Conservation (phyloP, 345 rosid species). For the Eucalyptus guilfoylei region DNA sequence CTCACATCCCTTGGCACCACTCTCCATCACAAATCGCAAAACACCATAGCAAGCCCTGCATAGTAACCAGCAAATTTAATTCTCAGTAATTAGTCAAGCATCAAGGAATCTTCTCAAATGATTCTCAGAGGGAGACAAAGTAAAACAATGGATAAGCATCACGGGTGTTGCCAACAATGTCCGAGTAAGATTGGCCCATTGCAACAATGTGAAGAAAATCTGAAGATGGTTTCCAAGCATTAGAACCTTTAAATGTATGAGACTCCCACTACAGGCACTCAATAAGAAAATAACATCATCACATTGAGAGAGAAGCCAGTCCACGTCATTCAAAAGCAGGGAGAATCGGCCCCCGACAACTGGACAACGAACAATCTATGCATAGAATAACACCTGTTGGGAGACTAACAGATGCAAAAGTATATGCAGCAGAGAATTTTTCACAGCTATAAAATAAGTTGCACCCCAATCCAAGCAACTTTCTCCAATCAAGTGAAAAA, state of each 20-base stretch:
- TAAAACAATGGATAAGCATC: background rate
- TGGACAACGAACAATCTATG: background rate
- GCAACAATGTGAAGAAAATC: background rate
- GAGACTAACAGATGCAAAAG: background rate
- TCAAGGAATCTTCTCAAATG: background rate
- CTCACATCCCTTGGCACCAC: slow-evolving; percentile 39
- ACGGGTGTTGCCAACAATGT: background rate
- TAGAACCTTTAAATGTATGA: background rate
- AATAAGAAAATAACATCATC: background rate
- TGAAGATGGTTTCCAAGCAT: background rate
- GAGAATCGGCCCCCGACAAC: background rate
- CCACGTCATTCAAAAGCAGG: background rate
- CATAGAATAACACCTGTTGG: background rate
- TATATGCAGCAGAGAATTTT: background rate
- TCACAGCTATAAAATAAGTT: background rate
- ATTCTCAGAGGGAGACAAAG: background rate
- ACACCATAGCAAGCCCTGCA: slow-evolving; percentile 37
- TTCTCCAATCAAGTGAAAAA: background rate
- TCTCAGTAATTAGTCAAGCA: background rate
- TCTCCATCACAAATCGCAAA: slow-evolving; percentile 27
- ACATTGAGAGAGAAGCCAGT: background rate
- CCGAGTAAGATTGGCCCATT: background rate
- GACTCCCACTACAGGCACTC: background rate
- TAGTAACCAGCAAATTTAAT: background rate
- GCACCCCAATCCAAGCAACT: fast-evolving